A percentile compares a stretch with the other conserved stretches of the same genome.
Evolutionary conservation across 1,284 basidiomycete genomes (phyloP).

Genomic region (Tylopilus sp.): DNA sequence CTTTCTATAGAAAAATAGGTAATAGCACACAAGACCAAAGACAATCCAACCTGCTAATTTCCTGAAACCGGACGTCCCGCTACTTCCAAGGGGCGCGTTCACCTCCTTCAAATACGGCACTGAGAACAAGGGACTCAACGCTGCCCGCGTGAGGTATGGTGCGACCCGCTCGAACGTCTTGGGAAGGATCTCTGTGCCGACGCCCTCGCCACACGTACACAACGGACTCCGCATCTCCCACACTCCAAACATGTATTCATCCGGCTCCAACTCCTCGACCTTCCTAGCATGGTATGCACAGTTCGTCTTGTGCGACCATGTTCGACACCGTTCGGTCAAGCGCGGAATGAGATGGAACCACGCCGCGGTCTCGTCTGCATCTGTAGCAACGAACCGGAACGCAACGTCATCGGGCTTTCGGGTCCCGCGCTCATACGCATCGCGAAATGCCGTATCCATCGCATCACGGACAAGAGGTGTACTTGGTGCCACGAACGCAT

Average conservation of each 20-base stretch:
- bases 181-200: slow-evolving; percentile 35
- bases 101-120: slow-evolving; percentile 44
- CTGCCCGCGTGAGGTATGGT: slow-evolving; percentile 46
- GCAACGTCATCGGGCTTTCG: slow-evolving; percentile 2
- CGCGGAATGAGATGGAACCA: slow-evolving; percentile 52
- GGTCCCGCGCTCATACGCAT: neutral
- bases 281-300: slow-evolving; percentile 41
- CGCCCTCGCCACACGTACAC: slow-evolving; percentile 51
- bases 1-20: neutral
- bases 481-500: slow-evolving; percentile 44
- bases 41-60: neutral
- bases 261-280: neutral
- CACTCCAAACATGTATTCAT: neutral
- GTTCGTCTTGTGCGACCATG: slow-evolving; percentile 45
- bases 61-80: neutral
- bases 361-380: slow-evolving; percentile 33
- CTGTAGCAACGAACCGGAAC: slow-evolving; percentile 9
- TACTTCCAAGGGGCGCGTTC: neutral
- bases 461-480: neutral
- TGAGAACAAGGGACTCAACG: slow-evolving; percentile 50
- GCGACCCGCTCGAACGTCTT: slow-evolving; percentile 32
- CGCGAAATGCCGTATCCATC: neutral
- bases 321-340: slow-evolving; percentile 51
- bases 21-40: neutral
- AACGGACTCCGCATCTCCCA: slow-evolving; percentile 6